A percentile compares a stretch with the other conserved stretches of the same genome.
phyloP scores from a whole-genome alignment of 257 asterid species.

The Nicotiana tabacum region DNA sequence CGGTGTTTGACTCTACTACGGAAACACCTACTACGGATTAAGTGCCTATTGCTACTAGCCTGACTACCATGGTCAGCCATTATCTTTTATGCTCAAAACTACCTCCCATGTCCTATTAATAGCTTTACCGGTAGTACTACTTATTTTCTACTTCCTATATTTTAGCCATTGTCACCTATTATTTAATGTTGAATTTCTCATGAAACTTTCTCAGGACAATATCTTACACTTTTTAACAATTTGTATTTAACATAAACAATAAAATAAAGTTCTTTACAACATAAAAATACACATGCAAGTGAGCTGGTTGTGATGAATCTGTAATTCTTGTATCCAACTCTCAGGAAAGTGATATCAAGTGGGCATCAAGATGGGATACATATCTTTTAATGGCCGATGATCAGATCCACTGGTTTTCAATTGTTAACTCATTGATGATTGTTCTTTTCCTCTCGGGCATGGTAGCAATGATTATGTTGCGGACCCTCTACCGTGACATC shows the following conservation, averaged over 20 bases:
- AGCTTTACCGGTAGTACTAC: neutral
- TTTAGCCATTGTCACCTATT: neutral
- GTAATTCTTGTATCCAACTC: slow-evolving; percentile 6
- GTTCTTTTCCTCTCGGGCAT: slow-evolving; percentile 86
- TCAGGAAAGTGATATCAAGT: slow-evolving; percentile 81
- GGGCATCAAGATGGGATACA: slow-evolving; percentile 97
- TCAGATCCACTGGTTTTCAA: slow-evolving; percentile 92
- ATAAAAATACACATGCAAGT: neutral
- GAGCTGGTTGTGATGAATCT: slow-evolving; percentile 10
- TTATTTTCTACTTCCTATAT: neutral
- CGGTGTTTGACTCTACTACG: neutral
- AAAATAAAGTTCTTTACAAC: neutral
- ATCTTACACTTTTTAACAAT: neutral
- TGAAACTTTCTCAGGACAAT: neutral
- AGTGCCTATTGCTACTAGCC: neutral
- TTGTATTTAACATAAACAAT: neutral
- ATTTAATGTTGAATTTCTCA: neutral
- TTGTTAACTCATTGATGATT: slow-evolving; percentile 85
- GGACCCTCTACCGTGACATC: slow-evolving; percentile 84
- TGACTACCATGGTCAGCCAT: neutral
- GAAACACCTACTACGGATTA: neutral
- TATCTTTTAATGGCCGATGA: slow-evolving; percentile 88
- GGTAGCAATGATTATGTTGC: slow-evolving; percentile 93
- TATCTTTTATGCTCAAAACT: neutral
- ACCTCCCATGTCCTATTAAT: neutral